Conservation (phyloP, 192 early-diverging fungal species). For the Backusella tuberculispora region DNA sequence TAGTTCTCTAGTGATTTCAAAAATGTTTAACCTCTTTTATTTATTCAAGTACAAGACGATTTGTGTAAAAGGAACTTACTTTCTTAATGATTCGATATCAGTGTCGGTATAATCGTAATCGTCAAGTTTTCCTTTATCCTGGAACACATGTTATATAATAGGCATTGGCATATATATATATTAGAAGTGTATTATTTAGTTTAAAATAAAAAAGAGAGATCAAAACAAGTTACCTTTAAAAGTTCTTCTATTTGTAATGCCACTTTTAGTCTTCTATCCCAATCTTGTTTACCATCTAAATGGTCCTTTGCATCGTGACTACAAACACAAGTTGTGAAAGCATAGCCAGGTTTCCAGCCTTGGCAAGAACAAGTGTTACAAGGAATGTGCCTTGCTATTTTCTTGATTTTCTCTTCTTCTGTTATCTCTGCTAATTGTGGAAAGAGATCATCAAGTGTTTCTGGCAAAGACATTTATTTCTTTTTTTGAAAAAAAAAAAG, state of each 20-base stretch:
- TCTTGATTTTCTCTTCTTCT: conserved; percentile 18
- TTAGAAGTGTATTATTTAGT: not conserved
- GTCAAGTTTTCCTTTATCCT: conserved; percentile 29
- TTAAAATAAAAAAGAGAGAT: no score
- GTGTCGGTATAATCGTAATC: conserved; percentile 23
- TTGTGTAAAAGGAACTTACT: not conserved
- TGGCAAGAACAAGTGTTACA: conserved; percentile 53
- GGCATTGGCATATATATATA: not conserved
- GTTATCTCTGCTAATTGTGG: conserved; percentile 18
- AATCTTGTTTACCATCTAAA: conserved; percentile 52
- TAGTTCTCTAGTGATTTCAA: conserved; percentile 15
- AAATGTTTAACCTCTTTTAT: not conserved
- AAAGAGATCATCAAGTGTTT: conserved; percentile 17
- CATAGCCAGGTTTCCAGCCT: conserved; percentile 50
- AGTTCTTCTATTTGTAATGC: conserved; percentile 54
- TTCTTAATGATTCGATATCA: conserved; percentile 20
- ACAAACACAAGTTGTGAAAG: conserved; percentile 42
- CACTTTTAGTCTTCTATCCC: conserved; percentile 48
- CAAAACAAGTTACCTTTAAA: conserved; percentile 44
- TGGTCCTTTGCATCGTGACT: conserved; percentile 50
- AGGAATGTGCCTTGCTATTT: conserved; percentile 45
- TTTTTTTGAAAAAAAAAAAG: no score
- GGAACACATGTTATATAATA: not conserved
- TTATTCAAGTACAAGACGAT: no score
- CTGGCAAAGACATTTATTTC: conserved; percentile 12